Conservation (phyloP, 139 green algal species). For the Pleodorina starrii region DNA sequence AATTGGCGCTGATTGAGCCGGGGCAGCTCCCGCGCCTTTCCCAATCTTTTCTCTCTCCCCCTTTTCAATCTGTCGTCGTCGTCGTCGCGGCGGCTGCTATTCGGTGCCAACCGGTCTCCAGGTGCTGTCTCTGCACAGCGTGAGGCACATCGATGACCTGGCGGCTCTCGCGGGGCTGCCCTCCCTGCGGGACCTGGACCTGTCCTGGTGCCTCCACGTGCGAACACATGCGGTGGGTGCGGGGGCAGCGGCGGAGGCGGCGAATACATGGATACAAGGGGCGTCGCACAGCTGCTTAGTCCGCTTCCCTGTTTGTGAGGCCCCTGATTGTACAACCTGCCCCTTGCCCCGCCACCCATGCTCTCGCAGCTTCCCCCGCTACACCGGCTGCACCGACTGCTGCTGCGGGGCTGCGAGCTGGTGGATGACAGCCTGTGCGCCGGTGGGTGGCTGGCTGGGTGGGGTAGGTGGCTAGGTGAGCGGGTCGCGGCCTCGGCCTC, state of each 20-base stretch:
- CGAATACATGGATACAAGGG: too few relatives aligned
- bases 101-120: not conserved
- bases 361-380: not conserved
- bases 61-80: not conserved
- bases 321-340: too few relatives aligned
- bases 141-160: not conserved
- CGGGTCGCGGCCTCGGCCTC: too few relatives aligned
- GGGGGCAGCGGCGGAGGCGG: too few relatives aligned
- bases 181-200: not conserved
- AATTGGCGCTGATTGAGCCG: not conserved
- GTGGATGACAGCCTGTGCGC: constrained; percentile 13
- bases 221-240: not conserved
- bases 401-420: constrained; percentile 27
- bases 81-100: not conserved
- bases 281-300: too few relatives aligned
- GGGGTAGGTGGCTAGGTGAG: not conserved
- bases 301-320: too few relatives aligned
- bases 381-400: not conserved
- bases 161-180: not conserved
- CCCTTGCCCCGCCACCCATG: too few relatives aligned
- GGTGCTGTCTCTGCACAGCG: constrained; percentile 30
- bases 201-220: constrained; percentile 40
- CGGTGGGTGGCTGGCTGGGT: not conserved
- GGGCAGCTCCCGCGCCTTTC: not conserved
- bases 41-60: not conserved